Evolutionary conservation across 2,329 filamentous ascomycete genomes (phyloP).

Genomic region (Zymoseptoria pseudotritici): DNA sequence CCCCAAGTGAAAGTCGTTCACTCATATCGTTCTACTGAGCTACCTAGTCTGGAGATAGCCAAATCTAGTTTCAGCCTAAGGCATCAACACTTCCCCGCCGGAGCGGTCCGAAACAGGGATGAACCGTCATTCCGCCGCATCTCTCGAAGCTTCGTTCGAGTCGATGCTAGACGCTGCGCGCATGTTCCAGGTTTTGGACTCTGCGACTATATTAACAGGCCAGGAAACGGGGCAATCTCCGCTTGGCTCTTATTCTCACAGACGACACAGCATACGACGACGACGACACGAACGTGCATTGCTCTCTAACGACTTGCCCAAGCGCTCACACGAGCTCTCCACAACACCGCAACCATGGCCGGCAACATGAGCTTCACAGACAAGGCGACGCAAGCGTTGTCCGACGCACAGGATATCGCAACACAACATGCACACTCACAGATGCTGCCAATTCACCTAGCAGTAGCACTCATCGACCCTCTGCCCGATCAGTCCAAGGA

Average conservation of each 20-base stretch:
- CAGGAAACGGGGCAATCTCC: background rate
- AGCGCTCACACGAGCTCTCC: background rate
- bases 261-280: background rate
- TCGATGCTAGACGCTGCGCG: background rate
- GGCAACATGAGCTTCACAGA: constrained; percentile 89
- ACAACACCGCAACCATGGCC: constrained; percentile 49
- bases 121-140: background rate
- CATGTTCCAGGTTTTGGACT: background rate
- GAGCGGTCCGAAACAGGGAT: background rate
- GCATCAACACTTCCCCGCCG: too few relatives aligned
- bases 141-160: background rate
- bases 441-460: constrained; percentile 81
- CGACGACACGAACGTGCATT: background rate
- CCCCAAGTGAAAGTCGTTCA: background rate
- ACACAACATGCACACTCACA: constrained; percentile 88
- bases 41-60: too few relatives aligned
- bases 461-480: constrained; percentile 71
- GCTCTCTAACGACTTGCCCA: background rate
- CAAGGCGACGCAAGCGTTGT: constrained; percentile 78
- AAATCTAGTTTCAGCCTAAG: too few relatives aligned
- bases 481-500: constrained; percentile 68
- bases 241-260: background rate
- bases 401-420: constrained; percentile 80
- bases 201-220: background rate
- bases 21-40: background rate